Evolutionary conservation across 306 rosid genomes (phyloP), one percentile per base, ranked within the genome.

Genomic region (Bauhinia variegata): DNA sequence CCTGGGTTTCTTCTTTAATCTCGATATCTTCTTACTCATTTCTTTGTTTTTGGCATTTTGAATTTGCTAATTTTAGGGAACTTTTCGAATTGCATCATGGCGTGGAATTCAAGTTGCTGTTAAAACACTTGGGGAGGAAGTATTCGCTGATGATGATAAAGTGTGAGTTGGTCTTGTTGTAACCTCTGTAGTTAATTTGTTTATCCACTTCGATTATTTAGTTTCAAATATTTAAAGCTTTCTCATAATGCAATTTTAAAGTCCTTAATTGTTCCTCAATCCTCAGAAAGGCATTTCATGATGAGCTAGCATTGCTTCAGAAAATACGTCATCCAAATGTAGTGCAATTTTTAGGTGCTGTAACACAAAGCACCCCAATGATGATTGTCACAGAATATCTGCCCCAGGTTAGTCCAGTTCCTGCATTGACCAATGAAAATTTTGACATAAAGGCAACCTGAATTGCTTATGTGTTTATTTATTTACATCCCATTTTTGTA

Each of bases 321-420:
- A 87, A 89, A 83, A 57, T 84, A 56, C 83, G 98, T 17, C 98
- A 92, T 84, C 96, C 98, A 34, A 92, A 89, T 79, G 92, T 92
- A 14, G 98, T 92, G 72, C 98, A 92, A 73, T 92, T 92, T 84
- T 76, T 92, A 69, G 98, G 96, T 42, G 98, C 98, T 19, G 98
- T 92, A 70, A 92, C 98, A 19, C 98, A 92, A 74, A 87, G 95
- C 78, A 75, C 80, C 56, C 98, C 96, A 15, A 89, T 92, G 98
- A 87, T 87, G 91, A 89, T 92, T 76, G 91, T 92, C 78, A 87
- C 91, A 2, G 98, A 92, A 67, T 92, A 82, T 75, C 86, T 89
- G 57, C 89, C 93, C 28, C 82, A 79, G 98, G 98, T 92, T 54
- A 68, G 65, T 59, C 49, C 59, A 46, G 64, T 42, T 56, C 36